Evolutionary conservation across 106 monocot genomes (phyloP).

Genomic region (Triglochin maritima): DNA sequence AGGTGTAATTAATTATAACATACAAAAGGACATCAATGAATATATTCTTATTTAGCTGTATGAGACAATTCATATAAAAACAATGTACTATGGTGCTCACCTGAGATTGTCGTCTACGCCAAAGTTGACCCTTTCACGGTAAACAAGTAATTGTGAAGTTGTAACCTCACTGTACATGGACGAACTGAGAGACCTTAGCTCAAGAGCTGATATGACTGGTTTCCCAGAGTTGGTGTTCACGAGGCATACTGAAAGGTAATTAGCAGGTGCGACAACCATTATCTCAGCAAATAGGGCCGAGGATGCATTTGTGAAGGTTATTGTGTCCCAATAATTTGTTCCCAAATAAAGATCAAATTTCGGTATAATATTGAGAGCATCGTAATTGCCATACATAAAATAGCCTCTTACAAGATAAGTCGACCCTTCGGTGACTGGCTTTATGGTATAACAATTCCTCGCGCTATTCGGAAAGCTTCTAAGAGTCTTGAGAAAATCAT

Average conservation of each 20-base stretch:
- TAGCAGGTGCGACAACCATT: not conserved
- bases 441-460: constrained; percentile 13
- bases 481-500: not conserved
- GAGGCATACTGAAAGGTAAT: not conserved
- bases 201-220: constrained; percentile 7
- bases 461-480: constrained; percentile 10
- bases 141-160: not conserved
- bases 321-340: not conserved
- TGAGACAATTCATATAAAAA: too few relatives aligned
- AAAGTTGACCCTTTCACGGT: not conserved
- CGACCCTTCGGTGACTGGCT: not conserved
- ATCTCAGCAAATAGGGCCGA: not conserved
- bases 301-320: not conserved
- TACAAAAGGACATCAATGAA: too few relatives aligned
- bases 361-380: not conserved
- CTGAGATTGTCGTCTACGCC: not conserved
- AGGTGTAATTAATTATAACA: too few relatives aligned
- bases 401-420: constrained; percentile 7
- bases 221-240: constrained; percentile 1
- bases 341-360: constrained; percentile 11
- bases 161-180: not conserved
- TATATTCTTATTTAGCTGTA: too few relatives aligned
- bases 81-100: not conserved
- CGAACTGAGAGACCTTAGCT: constrained; percentile 6
- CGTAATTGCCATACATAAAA: constrained; percentile 11